Conservation (phyloP, 805 yeast genomes). For the Candida arabinofermentans region DNA sequence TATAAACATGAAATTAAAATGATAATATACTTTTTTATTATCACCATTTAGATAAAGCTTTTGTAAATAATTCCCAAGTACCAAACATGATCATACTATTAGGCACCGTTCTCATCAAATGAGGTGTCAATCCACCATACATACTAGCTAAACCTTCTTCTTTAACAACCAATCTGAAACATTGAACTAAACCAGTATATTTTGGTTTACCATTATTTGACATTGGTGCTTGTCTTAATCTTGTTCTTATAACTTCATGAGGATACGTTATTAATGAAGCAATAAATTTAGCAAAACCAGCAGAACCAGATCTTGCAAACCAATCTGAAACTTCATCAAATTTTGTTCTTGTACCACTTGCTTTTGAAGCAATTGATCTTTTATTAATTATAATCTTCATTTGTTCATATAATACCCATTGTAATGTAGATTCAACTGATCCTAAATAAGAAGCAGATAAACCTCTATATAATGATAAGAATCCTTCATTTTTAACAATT, state of each 20-base stretch:
- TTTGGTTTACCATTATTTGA: constrained; percentile 72
- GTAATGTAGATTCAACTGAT: constrained; percentile 86
- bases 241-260: constrained; percentile 94
- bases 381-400: constrained; percentile 69
- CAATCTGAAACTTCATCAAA: constrained; percentile 75
- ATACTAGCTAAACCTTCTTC: constrained; percentile 92
- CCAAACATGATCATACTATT: constrained; percentile 98
- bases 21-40: constrained; percentile 1
- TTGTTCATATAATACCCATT: constrained; percentile 96
- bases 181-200: constrained; percentile 85
- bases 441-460: constrained; percentile 92
- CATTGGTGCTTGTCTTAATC: constrained; percentile 89
- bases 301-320: constrained; percentile 96
- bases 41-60: constrained; percentile 39
- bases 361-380: constrained; percentile 38
- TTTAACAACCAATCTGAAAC: constrained; percentile 77
- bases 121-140: constrained; percentile 98
- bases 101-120: constrained; percentile 93
- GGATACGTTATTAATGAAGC: constrained; percentile 95
- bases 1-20: neutral
- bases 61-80: constrained; percentile 88
- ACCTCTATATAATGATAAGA: constrained; percentile 81
- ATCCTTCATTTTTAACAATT: constrained; percentile 72
- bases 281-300: constrained; percentile 91
- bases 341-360: constrained; percentile 35